Evolutionary conservation across 345 rosid species (phyloP).

Genomic region (Durio zibethinus): DNA sequence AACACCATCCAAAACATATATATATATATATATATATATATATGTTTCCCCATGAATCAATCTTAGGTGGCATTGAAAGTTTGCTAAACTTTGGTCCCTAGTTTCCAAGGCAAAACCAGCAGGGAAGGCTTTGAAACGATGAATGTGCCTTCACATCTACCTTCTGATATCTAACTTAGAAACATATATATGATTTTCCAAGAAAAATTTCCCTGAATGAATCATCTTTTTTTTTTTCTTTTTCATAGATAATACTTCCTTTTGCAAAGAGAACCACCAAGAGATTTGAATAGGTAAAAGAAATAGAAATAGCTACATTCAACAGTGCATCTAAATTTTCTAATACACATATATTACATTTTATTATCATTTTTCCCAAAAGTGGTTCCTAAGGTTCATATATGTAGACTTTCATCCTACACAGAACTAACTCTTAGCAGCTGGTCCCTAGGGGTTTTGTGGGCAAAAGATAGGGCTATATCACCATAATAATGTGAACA

Average conservation of each 20-base stretch:
- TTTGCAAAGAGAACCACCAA: not conserved
- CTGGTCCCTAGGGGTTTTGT: not conserved
- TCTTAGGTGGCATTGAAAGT: not conserved
- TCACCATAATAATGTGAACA: not conserved
- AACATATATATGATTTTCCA: not conserved
- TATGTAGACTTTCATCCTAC: not conserved
- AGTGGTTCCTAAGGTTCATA: not conserved
- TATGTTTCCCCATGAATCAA: conserved; percentile 1
- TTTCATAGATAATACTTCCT: not conserved
- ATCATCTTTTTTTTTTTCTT: not conserved
- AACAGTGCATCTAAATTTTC: not conserved
- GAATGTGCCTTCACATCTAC: not conserved
- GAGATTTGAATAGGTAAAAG: not conserved
- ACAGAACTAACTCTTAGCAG: not conserved
- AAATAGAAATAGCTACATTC: not conserved
- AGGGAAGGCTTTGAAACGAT: not conserved
- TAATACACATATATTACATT: not conserved
- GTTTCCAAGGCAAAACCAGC: not conserved
- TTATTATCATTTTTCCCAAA: not conserved
- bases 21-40: not conserved
- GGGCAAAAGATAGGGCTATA: not conserved
- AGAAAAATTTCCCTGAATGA: not conserved
- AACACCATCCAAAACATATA: not conserved
- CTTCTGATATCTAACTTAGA: not conserved
- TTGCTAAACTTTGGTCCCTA: not conserved